A percentile compares a stretch with the other conserved stretches of the same genome.
phyloP scores from a whole-genome alignment of 805 yeast species.

The Ogataea allantospora region DNA sequence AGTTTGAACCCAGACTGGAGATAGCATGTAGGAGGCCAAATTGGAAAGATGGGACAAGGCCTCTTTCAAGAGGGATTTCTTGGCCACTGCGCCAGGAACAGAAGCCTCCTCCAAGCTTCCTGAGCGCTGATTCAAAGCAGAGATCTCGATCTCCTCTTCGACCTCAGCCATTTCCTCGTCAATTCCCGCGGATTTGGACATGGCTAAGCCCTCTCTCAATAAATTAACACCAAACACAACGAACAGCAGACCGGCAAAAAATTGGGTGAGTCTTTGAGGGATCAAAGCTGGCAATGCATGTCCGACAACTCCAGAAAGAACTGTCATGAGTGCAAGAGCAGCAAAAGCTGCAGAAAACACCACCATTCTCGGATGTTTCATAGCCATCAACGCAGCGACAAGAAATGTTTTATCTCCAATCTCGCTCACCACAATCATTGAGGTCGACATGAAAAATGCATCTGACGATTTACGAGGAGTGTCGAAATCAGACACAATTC shows the following conservation, averaged over 20 bases:
- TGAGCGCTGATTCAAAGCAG: conserved; percentile 50
- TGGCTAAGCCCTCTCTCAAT: conserved; percentile 74
- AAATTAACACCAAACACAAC: conserved; percentile 78
- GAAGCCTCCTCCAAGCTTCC: conserved; percentile 61
- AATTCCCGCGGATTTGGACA: conserved; percentile 82
- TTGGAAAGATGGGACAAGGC: conserved; percentile 42
- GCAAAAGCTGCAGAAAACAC: conserved; percentile 89
- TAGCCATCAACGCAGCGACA: conserved; percentile 97
- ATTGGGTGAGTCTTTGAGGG: conserved; percentile 75
- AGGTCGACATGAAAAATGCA: conserved; percentile 74
- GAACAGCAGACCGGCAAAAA: conserved; percentile 78
- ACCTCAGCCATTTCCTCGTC: conserved; percentile 97
- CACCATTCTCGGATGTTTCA: conserved; percentile 79
- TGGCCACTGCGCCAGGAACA: conserved; percentile 11
- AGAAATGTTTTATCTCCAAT: conserved; percentile 97
- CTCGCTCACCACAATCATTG: conserved; percentile 94
- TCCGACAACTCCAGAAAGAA: conserved; percentile 87
- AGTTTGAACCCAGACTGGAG: conserved; percentile 92
- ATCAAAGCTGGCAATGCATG: conserved; percentile 84
- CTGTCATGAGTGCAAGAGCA: conserved; percentile 86
- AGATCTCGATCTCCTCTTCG: conserved; percentile 82
- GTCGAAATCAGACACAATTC: conserved; percentile 12
- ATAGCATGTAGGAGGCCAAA: conserved; percentile 61
- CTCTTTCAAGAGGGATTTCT: conserved; percentile 7
- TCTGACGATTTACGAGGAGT: conserved; percentile 30